Evolutionary conservation across 768 basidiomycete species (phyloP).

Genomic region (Arthromyces matolae): DNA sequence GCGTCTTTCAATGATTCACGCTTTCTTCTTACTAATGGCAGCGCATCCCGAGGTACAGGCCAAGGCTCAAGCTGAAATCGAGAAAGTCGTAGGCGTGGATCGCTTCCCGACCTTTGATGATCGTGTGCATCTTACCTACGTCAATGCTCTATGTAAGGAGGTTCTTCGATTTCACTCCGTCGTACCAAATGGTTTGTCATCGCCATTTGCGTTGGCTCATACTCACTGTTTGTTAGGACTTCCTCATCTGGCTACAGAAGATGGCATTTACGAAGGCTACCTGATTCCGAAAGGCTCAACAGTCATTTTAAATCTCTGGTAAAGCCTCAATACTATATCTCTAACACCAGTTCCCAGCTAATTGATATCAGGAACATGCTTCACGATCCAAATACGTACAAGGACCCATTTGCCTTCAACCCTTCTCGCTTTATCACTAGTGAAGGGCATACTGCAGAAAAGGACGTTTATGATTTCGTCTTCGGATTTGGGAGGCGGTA

Average conservation of each 20-base stretch:
- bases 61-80: constrained; percentile 24
- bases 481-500: constrained; percentile 47
- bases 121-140: constrained; percentile 20
- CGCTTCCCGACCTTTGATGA: constrained; percentile 24
- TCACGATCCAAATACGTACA: constrained; percentile 17
- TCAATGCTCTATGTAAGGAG: constrained; percentile 23
- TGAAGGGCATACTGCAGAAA: constrained; percentile 19
- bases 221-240: constrained; percentile 14
- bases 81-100: constrained; percentile 18
- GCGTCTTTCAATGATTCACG: constrained; percentile 7
- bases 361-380: constrained; percentile 17
- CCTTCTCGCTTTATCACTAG: constrained; percentile 18
- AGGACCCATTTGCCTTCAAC: constrained; percentile 18
- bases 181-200: neutral
- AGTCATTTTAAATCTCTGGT: constrained; percentile 25
- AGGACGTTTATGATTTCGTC: constrained; percentile 32
- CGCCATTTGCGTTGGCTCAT: neutral
- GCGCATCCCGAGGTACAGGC: constrained; percentile 22
- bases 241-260: constrained; percentile 24
- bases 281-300: constrained; percentile 24
- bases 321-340: neutral
- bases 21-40: constrained; percentile 28
- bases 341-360: neutral
- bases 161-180: constrained; percentile 10
- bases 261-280: constrained; percentile 20